phyloP scores from a whole-genome alignment of 208 protist genomes.

The Leishmania martiniquensis region DNA sequence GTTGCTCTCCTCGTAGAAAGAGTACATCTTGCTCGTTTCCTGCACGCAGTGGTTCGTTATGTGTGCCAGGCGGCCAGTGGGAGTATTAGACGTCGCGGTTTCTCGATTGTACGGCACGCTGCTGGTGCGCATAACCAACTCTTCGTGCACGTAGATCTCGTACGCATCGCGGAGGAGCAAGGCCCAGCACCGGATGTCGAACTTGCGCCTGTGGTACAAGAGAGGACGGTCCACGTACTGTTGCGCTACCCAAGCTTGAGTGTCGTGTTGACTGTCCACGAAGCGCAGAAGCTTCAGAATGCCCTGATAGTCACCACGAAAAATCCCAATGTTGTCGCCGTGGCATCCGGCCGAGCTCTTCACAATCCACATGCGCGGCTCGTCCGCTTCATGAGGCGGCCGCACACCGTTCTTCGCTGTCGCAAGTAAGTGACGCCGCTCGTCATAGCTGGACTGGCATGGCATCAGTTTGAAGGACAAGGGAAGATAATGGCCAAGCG shows the following conservation, averaged over 20 bases:
- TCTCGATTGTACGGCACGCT: slow-evolving; percentile 61
- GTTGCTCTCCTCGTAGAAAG: slow-evolving; percentile 75
- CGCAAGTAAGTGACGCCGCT: slow-evolving; percentile 51
- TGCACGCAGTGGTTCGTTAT: slow-evolving; percentile 94
- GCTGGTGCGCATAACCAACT: slow-evolving; percentile 87
- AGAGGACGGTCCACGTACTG: slow-evolving; percentile 87
- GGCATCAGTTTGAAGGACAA: slow-evolving; percentile 65
- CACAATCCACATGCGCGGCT: slow-evolving; percentile 64
- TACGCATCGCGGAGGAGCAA: slow-evolving; percentile 59
- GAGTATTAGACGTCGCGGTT: slow-evolving; percentile 47
- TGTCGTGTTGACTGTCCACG: slow-evolving; percentile 28
- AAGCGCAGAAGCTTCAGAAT: slow-evolving; percentile 52
- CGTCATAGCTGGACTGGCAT: slow-evolving; percentile 42
- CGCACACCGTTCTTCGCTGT: slow-evolving; percentile 19
- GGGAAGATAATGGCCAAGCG: slow-evolving; percentile 62
- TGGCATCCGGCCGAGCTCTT: slow-evolving; percentile 84
- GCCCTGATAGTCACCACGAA: slow-evolving; percentile 49
- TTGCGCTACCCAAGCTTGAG: slow-evolving; percentile 76
- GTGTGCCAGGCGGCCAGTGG: slow-evolving; percentile 51
- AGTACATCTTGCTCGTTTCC: slow-evolving; percentile 52
- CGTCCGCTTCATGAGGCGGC: neutral
- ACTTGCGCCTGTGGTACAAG: slow-evolving; percentile 85
- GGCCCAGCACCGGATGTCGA: slow-evolving; percentile 91
- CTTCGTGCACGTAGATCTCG: slow-evolving; percentile 72
- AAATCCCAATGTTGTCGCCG: slow-evolving; percentile 82